Evolutionary conservation across 225 moss, liverwort and hornwort species (phyloP).

Genomic region (Neckera pumila): DNA sequence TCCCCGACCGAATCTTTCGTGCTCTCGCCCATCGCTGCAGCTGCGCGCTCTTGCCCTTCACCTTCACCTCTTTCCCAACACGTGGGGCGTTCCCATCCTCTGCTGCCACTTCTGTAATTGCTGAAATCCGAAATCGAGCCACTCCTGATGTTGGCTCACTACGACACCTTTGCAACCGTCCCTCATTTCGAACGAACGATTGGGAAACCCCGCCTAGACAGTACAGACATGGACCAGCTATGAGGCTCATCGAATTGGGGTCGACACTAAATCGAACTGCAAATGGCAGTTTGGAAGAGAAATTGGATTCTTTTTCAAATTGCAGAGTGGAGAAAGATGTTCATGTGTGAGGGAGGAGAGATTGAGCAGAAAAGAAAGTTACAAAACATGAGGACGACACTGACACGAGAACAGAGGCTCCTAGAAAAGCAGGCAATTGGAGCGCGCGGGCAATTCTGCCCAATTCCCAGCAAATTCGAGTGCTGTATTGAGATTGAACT

Average conservation of each 20-base stretch:
- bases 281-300: not conserved
- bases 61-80: not conserved
- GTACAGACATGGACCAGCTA: constrained; percentile 1
- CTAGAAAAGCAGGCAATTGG: not conserved
- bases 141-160: not conserved
- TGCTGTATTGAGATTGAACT: not conserved
- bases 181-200: not conserved
- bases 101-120: not conserved
- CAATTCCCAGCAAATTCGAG: not conserved
- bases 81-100: not conserved
- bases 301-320: not conserved
- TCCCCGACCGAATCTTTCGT: constrained; percentile 57
- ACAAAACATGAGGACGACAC: not conserved
- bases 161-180: not conserved
- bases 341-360: not conserved
- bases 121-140: not conserved
- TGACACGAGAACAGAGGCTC: not conserved
- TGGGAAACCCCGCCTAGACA: not conserved
- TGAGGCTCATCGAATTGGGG: constrained; percentile 15
- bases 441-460: not conserved
- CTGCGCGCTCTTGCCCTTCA: constrained; percentile 59
- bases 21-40: constrained; percentile 85
- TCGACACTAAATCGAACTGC: not conserved
- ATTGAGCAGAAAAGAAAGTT: not conserved
- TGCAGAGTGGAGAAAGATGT: not conserved